Evolutionary conservation across 116 monocot species (phyloP).

Genomic region (Iris pallida): DNA sequence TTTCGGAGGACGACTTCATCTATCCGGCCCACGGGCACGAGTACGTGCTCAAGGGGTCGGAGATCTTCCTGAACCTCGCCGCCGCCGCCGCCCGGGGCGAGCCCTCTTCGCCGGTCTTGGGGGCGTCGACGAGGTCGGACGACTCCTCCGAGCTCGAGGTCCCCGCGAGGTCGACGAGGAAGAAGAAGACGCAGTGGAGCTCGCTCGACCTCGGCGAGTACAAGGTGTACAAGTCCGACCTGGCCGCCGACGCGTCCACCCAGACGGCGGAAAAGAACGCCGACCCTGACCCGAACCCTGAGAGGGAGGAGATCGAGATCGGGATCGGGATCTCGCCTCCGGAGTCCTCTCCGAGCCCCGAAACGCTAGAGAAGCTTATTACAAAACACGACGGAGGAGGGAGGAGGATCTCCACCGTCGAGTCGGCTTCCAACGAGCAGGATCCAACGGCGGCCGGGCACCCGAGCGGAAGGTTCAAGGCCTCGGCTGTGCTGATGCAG

Average conservation of each 20-base stretch:
- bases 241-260: slow-evolving; percentile 26
- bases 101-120: not conserved
- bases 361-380: slow-evolving; percentile 41
- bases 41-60: slow-evolving; percentile 87
- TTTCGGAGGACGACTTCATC: slow-evolving; percentile 69
- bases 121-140: slow-evolving; percentile 36
- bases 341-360: slow-evolving; percentile 62
- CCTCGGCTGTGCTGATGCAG: slow-evolving; percentile 70
- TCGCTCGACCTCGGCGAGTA: slow-evolving; percentile 55
- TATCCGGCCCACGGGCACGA: slow-evolving; percentile 60
- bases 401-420: not conserved
- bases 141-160: slow-evolving; percentile 14
- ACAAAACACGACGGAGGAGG: slow-evolving; percentile 21
- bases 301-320: slow-evolving; percentile 28
- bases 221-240: slow-evolving; percentile 52
- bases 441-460: slow-evolving; percentile 11
- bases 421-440: slow-evolving; percentile 1
- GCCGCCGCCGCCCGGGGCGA: slow-evolving; percentile 3
- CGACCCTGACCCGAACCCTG: slow-evolving; percentile 28
- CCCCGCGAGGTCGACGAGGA: not conserved
- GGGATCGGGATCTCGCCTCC: slow-evolving; percentile 46
- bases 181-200: slow-evolving; percentile 29
- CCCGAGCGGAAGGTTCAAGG: slow-evolving; percentile 34
- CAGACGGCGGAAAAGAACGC: slow-evolving; percentile 32
- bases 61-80: slow-evolving; percentile 28